Base-by-base conservation (phyloP, 75 land plant genomes). In the Cupressus sempervirens region DNA sequence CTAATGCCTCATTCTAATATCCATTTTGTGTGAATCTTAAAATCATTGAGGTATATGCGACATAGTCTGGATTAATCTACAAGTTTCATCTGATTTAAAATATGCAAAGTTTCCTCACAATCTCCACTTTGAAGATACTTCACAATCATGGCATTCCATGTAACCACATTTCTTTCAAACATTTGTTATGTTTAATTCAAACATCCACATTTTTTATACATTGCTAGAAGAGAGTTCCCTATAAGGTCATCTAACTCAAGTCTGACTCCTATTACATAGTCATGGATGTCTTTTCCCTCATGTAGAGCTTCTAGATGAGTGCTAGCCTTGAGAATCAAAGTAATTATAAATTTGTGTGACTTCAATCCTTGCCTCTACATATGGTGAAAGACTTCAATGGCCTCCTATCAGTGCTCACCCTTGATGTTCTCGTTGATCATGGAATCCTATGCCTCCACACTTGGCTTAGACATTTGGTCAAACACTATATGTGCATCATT, bases 101-200 rank as follows among this genome's bases (percentile, higher is more conserved):
- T 86, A 12, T 20, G 34, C 36, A 86, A 20, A 5, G 86, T 86
- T 10, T 83, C 85, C n/a, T 58, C 46, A 53, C 65, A 52, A 13
- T 41, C 76, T 23, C 87, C 86, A 86, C 68, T 56, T 54, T 84
- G 75, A 26, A 65, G 26, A 43, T 84, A 84, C 35, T 46, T 88
- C 18, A 73, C 80, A 15, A 91, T 87, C 88, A 91, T 86, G 32
- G 85, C 83, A 68, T 87, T 91, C 92, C 92, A 91, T 2, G 92
- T 70, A 4, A 76, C 83, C n/a, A 65, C 38, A 68, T 15, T 83
- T 80, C 46, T 84, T 20, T 89, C 89, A 58, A 93, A 93, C 83
- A 93, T 80, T 1, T 53, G 80, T 40, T 85, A 83, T 3, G 94
- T 93, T 36, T 76, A 20, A 26, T 67, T 82, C 34, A 91, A 16